Base-by-base conservation (phyloP, 164 flowering plant genomes). In the Chimonanthus salicifolius region DNA sequence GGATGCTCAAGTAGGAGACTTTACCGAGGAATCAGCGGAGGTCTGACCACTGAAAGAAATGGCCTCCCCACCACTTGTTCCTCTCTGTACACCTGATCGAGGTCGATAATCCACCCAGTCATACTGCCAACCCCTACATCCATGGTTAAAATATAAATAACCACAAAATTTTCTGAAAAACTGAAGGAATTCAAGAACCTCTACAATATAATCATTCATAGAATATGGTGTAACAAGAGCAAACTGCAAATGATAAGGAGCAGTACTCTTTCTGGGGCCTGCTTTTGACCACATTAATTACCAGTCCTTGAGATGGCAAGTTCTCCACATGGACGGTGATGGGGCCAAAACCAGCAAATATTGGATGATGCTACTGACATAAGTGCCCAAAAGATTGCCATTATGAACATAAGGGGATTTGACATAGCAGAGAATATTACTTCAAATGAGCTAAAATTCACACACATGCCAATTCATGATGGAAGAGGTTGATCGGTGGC, bases 61-160 rank as follows among this genome's bases (percentile, higher is more conserved):
- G 51, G 71, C 94, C 66, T 90, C 94, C 20, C 98, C 97, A 48
- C 94, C 94, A 69, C 80, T 92, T 50, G 94, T 85, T 47, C 98
- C 94, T 82, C 89, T 92, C 92, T 90, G 89, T 20, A 77, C 75
- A 21, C 96, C 98, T 48, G 94, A 78, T 62, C 79, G 85, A 74
- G 97, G 96, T 20, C 93, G 87, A 77, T 94, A 97, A 51, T 94
- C 94, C 82, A 92, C 97, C 97, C 98, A 94, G 1, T 60, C 79
- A 77, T 89, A 94, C 51, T 76, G 84, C 67, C 98, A 97, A 46
- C 74, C 79, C 83, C 97, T 92, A 72, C 64, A 68, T 0, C 45
- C 62, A 80, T 47, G 58, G 47, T 58, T 15, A 74, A 74, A 49
- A 45, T 16, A 71, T 48, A 43, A 16, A 21, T 16, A 47, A 47